Evolutionary conservation across 192 early-diverging fungal genomes (phyloP), one percentile per base, ranked within the genome.

Genomic region (Coemansia sp.): DNA sequence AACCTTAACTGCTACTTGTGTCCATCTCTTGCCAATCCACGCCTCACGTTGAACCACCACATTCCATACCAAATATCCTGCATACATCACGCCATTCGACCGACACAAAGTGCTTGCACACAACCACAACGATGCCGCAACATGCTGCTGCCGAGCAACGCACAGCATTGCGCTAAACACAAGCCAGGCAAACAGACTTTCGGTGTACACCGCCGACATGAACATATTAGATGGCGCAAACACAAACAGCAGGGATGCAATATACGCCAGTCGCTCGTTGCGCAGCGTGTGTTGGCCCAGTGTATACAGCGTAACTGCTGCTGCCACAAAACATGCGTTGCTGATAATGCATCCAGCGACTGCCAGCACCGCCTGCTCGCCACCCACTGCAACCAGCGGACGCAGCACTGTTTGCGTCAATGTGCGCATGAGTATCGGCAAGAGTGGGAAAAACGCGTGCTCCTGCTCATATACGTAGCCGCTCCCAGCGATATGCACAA

Each of bases 391-490:
- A 5, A 60, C 67, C 3, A 89, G 62, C 5, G 89, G 21, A 21
- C 21, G 21, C 21, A 21, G 21, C 21, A 21, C 21, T 21, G 21
- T 21, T 21, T 21, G 21, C 21, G 85, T 68, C 15, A 88, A 49
- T n/a, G 72, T 17, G 50, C 87, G 69, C 68, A 88, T 86, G 45
- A 91, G 53, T 12, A 85, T 50, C 8, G 93, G 92, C 32, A 92
- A 63, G 25, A 91, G 76, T 10, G 95, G 93, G 62, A 94, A 90
- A 66, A 97, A 97, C 0, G 95, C 95, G 75, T 89, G 83, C 60
- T 88, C 89, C 66, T 97, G 92, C 66, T 97, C 95, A 72, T 88
- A 93, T 1, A 85, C 67, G 65, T 97, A 97, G 3, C 90, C 90
- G 22, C 83, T 56, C 61, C 88, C 84, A 1, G 93, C 86, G 55